phyloP scores from a whole-genome alignment of 768 basidiomycete genomes.

The Hysterangium stoloniferum region DNA sequence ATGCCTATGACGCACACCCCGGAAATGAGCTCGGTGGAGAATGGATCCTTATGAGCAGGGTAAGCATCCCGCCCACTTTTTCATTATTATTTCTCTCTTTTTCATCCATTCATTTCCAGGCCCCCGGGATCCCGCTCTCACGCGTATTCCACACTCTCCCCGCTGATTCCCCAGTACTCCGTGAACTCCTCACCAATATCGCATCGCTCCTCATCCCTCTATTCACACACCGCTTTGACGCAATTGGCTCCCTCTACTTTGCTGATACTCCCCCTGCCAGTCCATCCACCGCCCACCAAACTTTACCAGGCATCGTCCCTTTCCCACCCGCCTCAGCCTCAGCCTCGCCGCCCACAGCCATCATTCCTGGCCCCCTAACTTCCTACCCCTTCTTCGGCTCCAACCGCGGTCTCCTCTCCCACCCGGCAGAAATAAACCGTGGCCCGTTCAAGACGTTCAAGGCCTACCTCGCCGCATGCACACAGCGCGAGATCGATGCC shows the following conservation, averaged over 20 bases:
- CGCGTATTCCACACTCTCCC: conserved; percentile 64
- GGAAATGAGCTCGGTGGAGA: conserved; percentile 80
- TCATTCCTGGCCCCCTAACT: conserved; percentile 72
- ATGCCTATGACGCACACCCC: conserved; percentile 75
- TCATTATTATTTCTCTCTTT: not conserved
- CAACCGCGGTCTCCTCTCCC: conserved; percentile 62
- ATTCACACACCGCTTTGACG: conserved; percentile 68
- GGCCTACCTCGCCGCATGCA: conserved; percentile 59
- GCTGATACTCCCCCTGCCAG: not conserved
- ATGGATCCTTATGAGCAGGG: conserved; percentile 84
- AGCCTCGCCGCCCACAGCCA: conserved; percentile 28
- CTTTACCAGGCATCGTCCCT: conserved; percentile 24
- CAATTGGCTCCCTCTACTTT: conserved; percentile 55
- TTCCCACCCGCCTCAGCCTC: conserved; percentile 16
- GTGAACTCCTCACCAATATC: conserved; percentile 58
- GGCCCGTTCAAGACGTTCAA: conserved; percentile 64
- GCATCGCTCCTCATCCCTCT: conserved; percentile 63
- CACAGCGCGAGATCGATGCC: conserved; percentile 61
- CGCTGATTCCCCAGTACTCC: conserved; percentile 56
- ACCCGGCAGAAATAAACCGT: conserved; percentile 56
- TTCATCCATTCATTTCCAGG: conserved; percentile 34
- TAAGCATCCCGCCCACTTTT: conserved; percentile 23
- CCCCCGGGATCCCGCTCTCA: conserved; percentile 62
- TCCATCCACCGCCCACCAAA: conserved; percentile 19
- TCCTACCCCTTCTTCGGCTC: conserved; percentile 91